These are phyloP conservation scores for Teunomyces atbi DNA, from an alignment of 805 yeast species.

Conservation along the genomic window DNA sequence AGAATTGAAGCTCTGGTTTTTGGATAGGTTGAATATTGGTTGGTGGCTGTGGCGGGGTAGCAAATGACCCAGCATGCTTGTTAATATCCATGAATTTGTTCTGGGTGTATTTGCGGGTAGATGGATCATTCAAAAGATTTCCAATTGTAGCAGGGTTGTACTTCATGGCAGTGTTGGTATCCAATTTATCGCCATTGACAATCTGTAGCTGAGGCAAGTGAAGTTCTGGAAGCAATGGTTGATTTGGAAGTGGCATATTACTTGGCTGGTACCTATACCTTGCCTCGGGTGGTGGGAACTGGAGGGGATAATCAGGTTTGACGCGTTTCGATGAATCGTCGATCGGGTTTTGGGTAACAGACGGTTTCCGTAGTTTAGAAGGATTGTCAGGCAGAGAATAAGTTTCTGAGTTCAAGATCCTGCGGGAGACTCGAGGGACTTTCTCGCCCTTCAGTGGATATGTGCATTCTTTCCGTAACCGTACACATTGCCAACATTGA, in stretches of 20 bases:
- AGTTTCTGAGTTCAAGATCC: not conserved
- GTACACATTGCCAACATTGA: conserved; percentile 34
- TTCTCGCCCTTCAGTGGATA: conserved; percentile 38
- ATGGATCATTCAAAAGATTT: conserved; percentile 9
- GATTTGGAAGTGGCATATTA: not conserved
- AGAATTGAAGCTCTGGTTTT: conserved; percentile 10
- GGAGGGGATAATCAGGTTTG: not conserved
- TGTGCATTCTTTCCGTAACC: conserved; percentile 32
- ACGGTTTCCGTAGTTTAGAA: not conserved
- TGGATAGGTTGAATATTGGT: not conserved
- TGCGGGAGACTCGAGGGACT: conserved; percentile 29
- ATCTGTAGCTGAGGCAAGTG: not conserved
- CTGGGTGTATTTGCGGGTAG: not conserved
- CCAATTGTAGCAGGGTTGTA: conserved; percentile 9
- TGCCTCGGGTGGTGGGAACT: not conserved
- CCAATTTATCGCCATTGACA: not conserved
- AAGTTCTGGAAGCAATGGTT: not conserved
- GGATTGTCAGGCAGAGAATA: not conserved
- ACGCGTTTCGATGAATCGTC: not conserved
- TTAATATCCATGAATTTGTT: not conserved
- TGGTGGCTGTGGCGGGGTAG: not conserved
- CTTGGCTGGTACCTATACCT: not conserved
- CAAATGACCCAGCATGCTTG: not conserved
- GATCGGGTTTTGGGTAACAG: not conserved
- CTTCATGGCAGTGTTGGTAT: not conserved